These are phyloP conservation scores for Hypocrella siamensis DNA, from an alignment of 2,329 filamentous ascomycete species.

Conservation along the genomic window DNA sequence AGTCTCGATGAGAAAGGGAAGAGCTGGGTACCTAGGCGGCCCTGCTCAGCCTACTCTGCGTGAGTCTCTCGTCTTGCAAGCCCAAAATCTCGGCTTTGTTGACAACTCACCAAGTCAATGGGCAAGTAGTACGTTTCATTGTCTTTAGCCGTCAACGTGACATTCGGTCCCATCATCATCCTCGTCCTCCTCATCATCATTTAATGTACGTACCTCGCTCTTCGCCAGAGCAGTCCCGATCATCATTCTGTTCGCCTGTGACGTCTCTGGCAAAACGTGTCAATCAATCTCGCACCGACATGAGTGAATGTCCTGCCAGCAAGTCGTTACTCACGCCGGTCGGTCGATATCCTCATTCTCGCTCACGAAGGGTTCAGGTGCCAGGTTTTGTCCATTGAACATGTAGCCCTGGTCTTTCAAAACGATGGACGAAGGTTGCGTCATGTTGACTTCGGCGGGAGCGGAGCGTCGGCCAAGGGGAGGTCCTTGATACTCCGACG, in stretches of 20 bases:
- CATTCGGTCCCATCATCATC: no score
- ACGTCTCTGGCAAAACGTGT: no score
- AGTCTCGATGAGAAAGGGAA: no score
- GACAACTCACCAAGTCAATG: conserved; percentile 4
- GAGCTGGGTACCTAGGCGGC: conserved; percentile 7
- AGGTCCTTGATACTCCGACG: no score
- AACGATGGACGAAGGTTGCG: background rate
- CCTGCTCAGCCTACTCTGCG: conserved; percentile 8
- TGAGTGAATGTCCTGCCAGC: background rate
- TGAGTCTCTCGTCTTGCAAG: no score
- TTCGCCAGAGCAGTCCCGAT: no score
- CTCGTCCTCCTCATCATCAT: no score
- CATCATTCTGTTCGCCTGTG: no score
- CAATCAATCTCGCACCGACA: no score
- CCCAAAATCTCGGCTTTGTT: background rate
- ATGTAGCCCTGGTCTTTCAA: conserved; percentile 1
- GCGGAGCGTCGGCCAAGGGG: no score
- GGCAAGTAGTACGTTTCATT: conserved; percentile 5
- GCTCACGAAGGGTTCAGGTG: background rate
- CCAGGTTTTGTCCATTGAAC: background rate
- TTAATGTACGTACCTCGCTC: no score
- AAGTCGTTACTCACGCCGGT: background rate
- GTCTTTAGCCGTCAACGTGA: no score
- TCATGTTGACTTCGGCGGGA: background rate
- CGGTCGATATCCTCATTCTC: background rate